A percentile compares a stretch with the other conserved stretches of the same genome.
Conservation (phyloP, 2,329 filamentous ascomycete genomes). For the Diaporthe vexans region DNA sequence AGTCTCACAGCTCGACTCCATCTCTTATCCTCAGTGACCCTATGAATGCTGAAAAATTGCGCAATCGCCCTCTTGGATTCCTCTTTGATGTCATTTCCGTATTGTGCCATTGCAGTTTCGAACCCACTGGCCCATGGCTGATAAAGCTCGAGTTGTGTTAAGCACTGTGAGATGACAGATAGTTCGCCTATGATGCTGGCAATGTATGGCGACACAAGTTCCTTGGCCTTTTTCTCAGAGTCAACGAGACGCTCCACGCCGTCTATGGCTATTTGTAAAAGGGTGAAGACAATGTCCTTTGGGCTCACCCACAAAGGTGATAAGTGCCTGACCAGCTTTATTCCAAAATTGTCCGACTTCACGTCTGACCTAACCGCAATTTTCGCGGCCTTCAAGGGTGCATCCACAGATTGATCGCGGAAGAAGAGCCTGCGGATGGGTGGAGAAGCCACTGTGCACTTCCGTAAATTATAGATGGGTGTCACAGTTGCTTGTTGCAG, state of each 20-base stretch:
- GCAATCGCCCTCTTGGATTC: slow-evolving; percentile 43
- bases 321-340: slow-evolving; percentile 54
- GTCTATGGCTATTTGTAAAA: slow-evolving; percentile 57
- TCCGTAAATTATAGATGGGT: too few relatives aligned
- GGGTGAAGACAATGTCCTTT: too few relatives aligned
- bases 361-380: slow-evolving; percentile 40
- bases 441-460: slow-evolving; percentile 50
- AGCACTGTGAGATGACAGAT: slow-evolving; percentile 59
- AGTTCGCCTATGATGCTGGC: slow-evolving; percentile 58
- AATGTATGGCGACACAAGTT: slow-evolving; percentile 55
- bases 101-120: slow-evolving; percentile 48
- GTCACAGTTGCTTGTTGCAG: slow-evolving; percentile 46
- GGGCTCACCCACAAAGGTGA: slow-evolving; percentile 53
- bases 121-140: slow-evolving; percentile 63
- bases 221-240: slow-evolving; percentile 51
- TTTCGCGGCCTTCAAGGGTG: slow-evolving; percentile 43
- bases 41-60: too few relatives aligned
- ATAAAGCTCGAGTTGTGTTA: slow-evolving; percentile 60
- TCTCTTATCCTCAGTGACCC: too few relatives aligned
- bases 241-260: slow-evolving; percentile 62
- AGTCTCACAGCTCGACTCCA: too few relatives aligned
- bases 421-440: slow-evolving; percentile 54
- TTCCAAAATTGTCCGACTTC: slow-evolving; percentile 44
- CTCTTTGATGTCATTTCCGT: slow-evolving; percentile 46
- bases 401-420: slow-evolving; percentile 40